Evolutionary conservation across 805 yeast genomes (phyloP), one percentile per base, ranked within the genome.

Genomic region (Starmera quercuum): DNA sequence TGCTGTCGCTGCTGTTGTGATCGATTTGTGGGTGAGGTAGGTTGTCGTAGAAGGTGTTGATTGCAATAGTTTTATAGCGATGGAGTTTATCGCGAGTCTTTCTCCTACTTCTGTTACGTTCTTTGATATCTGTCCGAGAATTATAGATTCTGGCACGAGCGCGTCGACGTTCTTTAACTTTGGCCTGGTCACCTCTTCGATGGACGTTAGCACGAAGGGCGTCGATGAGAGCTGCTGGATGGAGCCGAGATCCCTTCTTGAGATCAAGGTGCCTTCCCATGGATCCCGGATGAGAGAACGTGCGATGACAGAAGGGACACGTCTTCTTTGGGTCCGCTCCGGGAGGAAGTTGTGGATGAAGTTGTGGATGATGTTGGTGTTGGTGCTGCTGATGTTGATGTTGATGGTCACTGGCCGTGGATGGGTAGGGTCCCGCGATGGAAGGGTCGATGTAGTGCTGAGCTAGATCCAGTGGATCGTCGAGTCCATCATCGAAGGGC

Each of bases 211-310:
- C 26, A n/a, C 26, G 47, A 26, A 75, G 41, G 32, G 45, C 47
- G 11, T 64, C 69, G 12, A 77, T 71, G 26, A 62, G 57, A 3
- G 64, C 71, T 1, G 56, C 47, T 0, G 82, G 82, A 41, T 76
- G 83, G 12, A 53, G 35, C 2, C 59, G 46, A 8, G 75, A 64
- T 1, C 82, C 83, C 34, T 71, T 70, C 39, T 72, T 67, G 29
- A 61, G 49, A 44, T 77, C 82, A 28, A 77, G 49, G 48, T 76
- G 83, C 23, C 83, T 58, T 1, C 81, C 81, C 36, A 74, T 56
- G 1, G 78, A 71, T 2, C 81, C 79, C 6, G 75, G 71, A 38
- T 73, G 73, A 3, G 75, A 64, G 48, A 75, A 77, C 1, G 66
- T 58, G 37, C 64, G 60, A 1, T 69, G 69, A 44, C 83, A 76